Base-by-base conservation (phyloP, 495 filamentous ascomycete genomes). In the Penicillium steckii region DNA sequence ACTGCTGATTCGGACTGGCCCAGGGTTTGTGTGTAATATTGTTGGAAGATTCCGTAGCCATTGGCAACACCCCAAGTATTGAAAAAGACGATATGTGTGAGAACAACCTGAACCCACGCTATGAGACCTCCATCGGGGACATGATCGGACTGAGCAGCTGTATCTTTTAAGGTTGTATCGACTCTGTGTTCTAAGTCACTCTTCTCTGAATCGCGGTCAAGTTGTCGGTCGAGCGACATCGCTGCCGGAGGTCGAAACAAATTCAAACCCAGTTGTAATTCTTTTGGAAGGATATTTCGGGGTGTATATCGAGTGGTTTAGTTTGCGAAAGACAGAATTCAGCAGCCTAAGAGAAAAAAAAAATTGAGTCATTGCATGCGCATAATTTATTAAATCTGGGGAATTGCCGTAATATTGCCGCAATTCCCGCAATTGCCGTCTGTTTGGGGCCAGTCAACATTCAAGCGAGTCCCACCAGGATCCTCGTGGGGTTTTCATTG, bases 41-140 rank as follows among this genome's bases (percentile, higher is more conserved):
- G 62, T 37, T 81, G 78, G 47, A 75, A 83, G 6, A 69, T 69
- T 5, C 79, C 78, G 46, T 74, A 80, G 3, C 65, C 66, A 46
- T 72, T 75, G 17, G 75, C 55, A 4, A 80, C 38, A 0, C 79
- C 80, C 69, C 67, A 37, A 64, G 30, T 38, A 21, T 17, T 17
- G 26, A 15, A 24, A 41, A 26, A 19, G 8, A 21, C 9, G 21
- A 37, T 37, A 15, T 37, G 33, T 15, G n/a, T 37, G 8, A 37
- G 33, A 17, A 15, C 33, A 37, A 37, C 33, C 6, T 37, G 33
- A 13, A 37, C 33, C 33, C 33, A 37, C 3, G 33, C 33, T 37
- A 17, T 37, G 33, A 37, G 15, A 4, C 33, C 33, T 18, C 33
- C 33, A 37, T 37, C 33, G 13, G 33, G 33, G n/a, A 37, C 12